Conservation (phyloP, 2,329 filamentous ascomycete genomes). For the Passalora sequoiae region DNA sequence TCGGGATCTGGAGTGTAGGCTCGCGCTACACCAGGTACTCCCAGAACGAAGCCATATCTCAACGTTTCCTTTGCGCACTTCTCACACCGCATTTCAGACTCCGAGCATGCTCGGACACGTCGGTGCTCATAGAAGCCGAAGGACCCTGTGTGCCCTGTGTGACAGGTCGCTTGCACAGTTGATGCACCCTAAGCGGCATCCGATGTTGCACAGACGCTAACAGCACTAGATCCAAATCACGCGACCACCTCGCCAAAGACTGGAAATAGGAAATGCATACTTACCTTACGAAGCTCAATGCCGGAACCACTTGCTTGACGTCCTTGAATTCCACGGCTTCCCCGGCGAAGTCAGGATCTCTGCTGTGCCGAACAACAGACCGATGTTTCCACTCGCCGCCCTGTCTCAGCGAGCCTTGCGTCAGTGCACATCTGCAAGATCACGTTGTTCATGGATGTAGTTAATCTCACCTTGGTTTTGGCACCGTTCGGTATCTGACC, state of each 20-base stretch:
- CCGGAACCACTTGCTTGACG: constrained; percentile 41
- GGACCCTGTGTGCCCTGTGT: background rate
- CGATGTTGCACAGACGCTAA: background rate
- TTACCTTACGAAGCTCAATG: constrained; percentile 47
- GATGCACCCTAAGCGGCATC: background rate
- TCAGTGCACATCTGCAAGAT: background rate
- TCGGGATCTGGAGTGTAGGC: background rate
- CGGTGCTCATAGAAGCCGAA: background rate
- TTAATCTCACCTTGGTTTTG: constrained; percentile 41
- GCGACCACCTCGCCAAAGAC: too few relatives aligned
- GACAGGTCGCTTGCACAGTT: background rate
- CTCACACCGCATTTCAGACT: background rate
- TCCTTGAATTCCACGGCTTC: constrained; percentile 43
- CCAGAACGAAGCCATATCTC: constrained; percentile 3
- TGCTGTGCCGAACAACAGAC: constrained; percentile 40
- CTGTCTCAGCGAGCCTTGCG: too few relatives aligned
- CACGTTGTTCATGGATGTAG: background rate
- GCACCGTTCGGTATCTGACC: constrained; percentile 43
- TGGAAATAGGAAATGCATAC: constrained; percentile 5
- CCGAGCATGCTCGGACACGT: background rate
- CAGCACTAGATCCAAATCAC: too few relatives aligned
- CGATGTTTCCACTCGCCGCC: constrained; percentile 46
- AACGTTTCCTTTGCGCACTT: constrained; percentile 12
- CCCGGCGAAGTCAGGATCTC: constrained; percentile 42
- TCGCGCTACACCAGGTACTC: background rate